Conservation (phyloP, 192 early-diverging fungal species). For the Coemansia sp. region DNA sequence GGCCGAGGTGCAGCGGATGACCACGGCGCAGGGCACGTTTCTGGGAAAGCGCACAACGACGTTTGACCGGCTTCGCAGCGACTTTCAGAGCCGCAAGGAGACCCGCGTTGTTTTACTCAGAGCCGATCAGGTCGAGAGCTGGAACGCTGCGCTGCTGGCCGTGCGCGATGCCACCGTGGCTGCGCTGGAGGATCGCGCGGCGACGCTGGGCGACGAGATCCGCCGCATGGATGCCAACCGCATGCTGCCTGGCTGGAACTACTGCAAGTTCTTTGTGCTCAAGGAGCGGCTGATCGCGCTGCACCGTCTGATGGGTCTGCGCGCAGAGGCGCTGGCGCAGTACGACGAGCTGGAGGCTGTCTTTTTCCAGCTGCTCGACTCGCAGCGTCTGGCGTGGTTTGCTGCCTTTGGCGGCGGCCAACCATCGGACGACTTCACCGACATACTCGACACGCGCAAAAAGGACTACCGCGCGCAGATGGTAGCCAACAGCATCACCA, state of each 20-base stretch:
- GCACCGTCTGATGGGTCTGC: slow-evolving; percentile 83
- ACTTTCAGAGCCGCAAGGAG: slow-evolving; percentile 61
- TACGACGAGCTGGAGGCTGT: slow-evolving; percentile 98
- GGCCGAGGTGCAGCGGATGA: slow-evolving; percentile 53
- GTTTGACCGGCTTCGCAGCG: slow-evolving; percentile 81
- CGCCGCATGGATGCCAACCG: slow-evolving; percentile 85
- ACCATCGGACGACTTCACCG: slow-evolving; percentile 81
- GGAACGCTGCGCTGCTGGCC: slow-evolving; percentile 33
- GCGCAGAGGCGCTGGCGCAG: slow-evolving; percentile 85
- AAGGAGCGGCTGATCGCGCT: slow-evolving; percentile 87
- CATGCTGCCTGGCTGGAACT: slow-evolving; percentile 98
- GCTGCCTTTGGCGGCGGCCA: slow-evolving; percentile 83
- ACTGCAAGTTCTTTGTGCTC: slow-evolving; percentile 93
- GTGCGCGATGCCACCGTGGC: slow-evolving; percentile 65
- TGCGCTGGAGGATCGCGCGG: slow-evolving; percentile 69
- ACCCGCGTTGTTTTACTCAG: slow-evolving; percentile 31
- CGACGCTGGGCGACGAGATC: slow-evolving; percentile 63
- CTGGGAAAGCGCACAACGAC: slow-evolving; percentile 65
- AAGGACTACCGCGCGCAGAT: slow-evolving; percentile 89
- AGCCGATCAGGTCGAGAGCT: slow-evolving; percentile 33
- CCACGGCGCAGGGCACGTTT: slow-evolving; percentile 38
- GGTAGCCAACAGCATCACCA: slow-evolving; percentile 82
- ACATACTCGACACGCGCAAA: slow-evolving; percentile 68
- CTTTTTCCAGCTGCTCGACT: slow-evolving; percentile 85
- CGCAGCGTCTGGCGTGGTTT: slow-evolving; percentile 90